Evolutionary conservation across 345 rosid genomes (phyloP).

Genomic region (Salix viminalis): DNA sequence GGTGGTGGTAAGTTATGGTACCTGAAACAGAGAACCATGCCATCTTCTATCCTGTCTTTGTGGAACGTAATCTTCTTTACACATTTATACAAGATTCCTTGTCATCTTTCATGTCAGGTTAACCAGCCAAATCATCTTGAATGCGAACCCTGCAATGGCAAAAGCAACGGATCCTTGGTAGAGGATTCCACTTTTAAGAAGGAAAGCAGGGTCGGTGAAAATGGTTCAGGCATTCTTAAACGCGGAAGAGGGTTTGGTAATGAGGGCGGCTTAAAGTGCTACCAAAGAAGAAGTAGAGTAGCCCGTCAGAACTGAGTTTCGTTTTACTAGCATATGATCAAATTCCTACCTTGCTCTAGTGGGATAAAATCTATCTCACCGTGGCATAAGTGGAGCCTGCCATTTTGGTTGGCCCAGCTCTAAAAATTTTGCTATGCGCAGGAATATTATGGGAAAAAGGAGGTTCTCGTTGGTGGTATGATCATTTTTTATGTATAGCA

Average conservation of each 20-base stretch:
- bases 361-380: not conserved
- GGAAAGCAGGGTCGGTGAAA: not conserved
- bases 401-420: not conserved
- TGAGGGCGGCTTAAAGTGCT: slow-evolving; percentile 4
- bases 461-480: not conserved
- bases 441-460: not conserved
- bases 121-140: not conserved
- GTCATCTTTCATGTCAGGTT: slow-evolving; percentile 1
- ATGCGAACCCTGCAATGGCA: not conserved
- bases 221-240: not conserved
- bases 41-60: not conserved
- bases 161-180: not conserved
- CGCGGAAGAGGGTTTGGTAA: not conserved
- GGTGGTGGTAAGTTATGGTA: not conserved
- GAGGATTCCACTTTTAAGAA: slow-evolving; percentile 6
- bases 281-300: slow-evolving; percentile 16
- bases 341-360: not conserved
- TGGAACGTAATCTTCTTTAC: not conserved
- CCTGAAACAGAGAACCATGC: not conserved
- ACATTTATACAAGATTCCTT: not conserved
- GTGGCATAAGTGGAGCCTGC: not conserved
- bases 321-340: not conserved
- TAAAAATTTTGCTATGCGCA: not conserved
- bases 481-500: too few species aligned
- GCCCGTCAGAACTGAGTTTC: not conserved